phyloP scores from a whole-genome alignment of 345 rosid species.

The Cardiospermum halicacabum region DNA sequence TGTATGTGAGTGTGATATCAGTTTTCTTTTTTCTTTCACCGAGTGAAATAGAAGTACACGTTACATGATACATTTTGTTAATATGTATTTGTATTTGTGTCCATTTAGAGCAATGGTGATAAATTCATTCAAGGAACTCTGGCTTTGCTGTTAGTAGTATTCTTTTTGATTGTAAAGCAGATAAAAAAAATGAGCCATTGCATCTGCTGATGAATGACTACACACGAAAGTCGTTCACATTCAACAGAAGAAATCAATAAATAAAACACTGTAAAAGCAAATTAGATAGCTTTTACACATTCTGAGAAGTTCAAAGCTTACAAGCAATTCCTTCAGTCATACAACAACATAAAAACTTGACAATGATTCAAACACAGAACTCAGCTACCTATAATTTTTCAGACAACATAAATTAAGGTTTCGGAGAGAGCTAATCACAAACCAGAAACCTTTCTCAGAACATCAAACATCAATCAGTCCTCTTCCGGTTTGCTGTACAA shows the following conservation, averaged over 20 bases:
- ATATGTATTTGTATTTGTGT: no score
- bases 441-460: slow-evolving; percentile 13
- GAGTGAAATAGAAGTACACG: neutral
- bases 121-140: neutral
- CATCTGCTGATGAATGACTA: neutral
- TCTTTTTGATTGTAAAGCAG: neutral
- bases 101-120: neutral
- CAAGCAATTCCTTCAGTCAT: slow-evolving; percentile 12
- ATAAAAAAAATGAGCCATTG: slow-evolving; percentile 4
- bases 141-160: neutral
- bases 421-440: slow-evolving; percentile 9
- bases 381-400: slow-evolving; percentile 10
- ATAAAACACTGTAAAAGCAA: slow-evolving; percentile 11
- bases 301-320: slow-evolving; percentile 18
- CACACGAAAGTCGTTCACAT: neutral
- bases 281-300: slow-evolving; percentile 17
- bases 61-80: neutral
- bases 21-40: neutral
- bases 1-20: neutral
- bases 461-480: slow-evolving; percentile 8
- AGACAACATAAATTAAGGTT: slow-evolving; percentile 1
- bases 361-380: slow-evolving; percentile 16
- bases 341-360: slow-evolving; percentile 14
- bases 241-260: slow-evolving; percentile 11
- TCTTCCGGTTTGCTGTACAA: slow-evolving; percentile 15